Evolutionary conservation across 768 basidiomycete genomes (phyloP), one percentile per base, ranked within the genome.

Genomic region (Dacryopinax spathularia): DNA sequence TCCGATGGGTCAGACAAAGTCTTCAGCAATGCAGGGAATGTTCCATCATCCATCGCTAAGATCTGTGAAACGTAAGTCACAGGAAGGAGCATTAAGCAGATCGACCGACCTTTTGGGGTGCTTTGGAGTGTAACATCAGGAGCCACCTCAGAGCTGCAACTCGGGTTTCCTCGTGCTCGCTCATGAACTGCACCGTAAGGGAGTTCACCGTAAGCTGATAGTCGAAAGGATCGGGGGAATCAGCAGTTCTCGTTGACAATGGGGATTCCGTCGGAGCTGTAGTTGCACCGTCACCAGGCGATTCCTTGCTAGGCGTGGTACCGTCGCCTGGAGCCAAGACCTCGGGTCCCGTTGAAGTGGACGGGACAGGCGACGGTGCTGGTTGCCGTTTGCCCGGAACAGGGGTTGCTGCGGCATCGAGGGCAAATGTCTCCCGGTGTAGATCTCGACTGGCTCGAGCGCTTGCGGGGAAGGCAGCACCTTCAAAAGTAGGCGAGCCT

Each of bases 61-160:
- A 96, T 95, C 94, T 97, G 60, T 18, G 33, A 1, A 34, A 34
- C 5, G 34, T 44, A 4, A n/a, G 48, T 20, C 12, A 33, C 6
- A 34, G 59, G 10, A 63, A 34, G 61, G 34, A 65, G 64, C 60
- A 44, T 12, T 22, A n/a, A 15, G 13, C 15, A 60, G 22, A 5
- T 1, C 5, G n/a, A 4, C 70, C 48, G 65, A 88, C 93, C 84
- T 95, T 95, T 75, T 87, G 90, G 0, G 96, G 96, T 13, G 93
- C 92, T 71, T 98, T 97, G 72, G 94, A 89, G 75, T 99, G 96
- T 61, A 99, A 76, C 96, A 99, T 99, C 63, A 96, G 86, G 36
- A 99, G 77, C 96, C 96, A 99, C 75, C 95, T 94, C 69, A 99
- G 73, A 1, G 95, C 93, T 29, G 93, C 92, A 4, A 98, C 91